Evolutionary conservation across 148 eudicot genomes (phyloP), one percentile per base, ranked within the genome.

Genomic region (Amaranthus cruentus): DNA sequence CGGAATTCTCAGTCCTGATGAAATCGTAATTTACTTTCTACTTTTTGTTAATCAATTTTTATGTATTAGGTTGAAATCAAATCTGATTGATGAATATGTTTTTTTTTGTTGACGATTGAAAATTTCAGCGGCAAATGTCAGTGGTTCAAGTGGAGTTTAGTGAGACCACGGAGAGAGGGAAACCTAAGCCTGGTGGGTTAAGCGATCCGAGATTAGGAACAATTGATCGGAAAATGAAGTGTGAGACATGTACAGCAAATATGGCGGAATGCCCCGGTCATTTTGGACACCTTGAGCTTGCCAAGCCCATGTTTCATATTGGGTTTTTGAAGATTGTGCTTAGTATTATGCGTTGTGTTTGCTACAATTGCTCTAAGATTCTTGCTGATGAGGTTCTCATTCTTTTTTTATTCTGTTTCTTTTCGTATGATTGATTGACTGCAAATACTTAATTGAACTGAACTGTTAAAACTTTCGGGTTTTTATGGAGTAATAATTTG

Each of bases 251-350:
- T 71, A 90, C 88, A 82, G 97, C 97, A 0, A 96, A 83, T 38
- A 96, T 92, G 99, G 96, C 97, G 0, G 99, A 96, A 75, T 96
- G 99, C 67, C 97, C 99, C 4, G 99, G 99, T 14, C 99, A 96
- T 69, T 96, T 96, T 67, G 99, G 99, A 5, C 99, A 96, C 74
- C 92, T 96, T 47, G 99, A 96, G 92, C 95, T 96, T 4, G 99
- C 99, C 1, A 96, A 96, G 72, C 99, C 99, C 6, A 92, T 96
- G 97, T 96, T 83, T 78, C 99, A 96, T 66, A 89, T 96, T 42
- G 97, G 97, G 2, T 96, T 96, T 71, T 4, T 96, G 80, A 96
- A 96, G 84, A 92, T 95, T 9, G 97, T 96, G 28, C 91, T 95
- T n/a, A 90, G 89, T 64, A 87, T 92, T 47, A 83, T 95, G 89